Base-by-base conservation (phyloP, 1,139 yeast genomes). In the Yamadazyma taylorii region DNA sequence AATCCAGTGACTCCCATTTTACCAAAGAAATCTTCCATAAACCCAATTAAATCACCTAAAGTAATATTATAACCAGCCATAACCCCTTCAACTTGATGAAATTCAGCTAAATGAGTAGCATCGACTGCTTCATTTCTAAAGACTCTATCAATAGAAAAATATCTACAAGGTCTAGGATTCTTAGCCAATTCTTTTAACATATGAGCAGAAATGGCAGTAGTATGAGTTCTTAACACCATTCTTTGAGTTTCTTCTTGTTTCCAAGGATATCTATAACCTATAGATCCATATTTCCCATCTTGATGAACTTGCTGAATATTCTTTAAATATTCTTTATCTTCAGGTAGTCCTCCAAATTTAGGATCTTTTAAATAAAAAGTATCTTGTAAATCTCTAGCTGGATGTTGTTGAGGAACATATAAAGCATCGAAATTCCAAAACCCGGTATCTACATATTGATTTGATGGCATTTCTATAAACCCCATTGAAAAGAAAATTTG, bases 91-190 rank as follows among this genome's bases (percentile, higher is more conserved):
- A 94, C 95, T 72, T 94, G 99, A 68, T 92, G 97, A 76, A 94
- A 94, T 71, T 94, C 99, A 19, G 98, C 98, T 67, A 94, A 79
- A 67, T 94, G 99, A n/a, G 99, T 94, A 38, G 97, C 98, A 62
- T 94, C 99, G 38, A 94, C 98, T 16, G 99, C 97, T 73, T 94
- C 99, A 62, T 94, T 94, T 73, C 99, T 87, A 85, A 94, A 94
- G 46, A 94, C 99, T 61, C 97, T 81, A 67, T 94, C 99, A 55
- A 94, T 94, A 37, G 96, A 87, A 73, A 94, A 94, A 60, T 88
- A 77, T 66, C 97, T 80, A 16, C 85, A 78, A 39, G 98, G 97
- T 56, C 81, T 82, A 41, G 97, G 97, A 62, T 89, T 85, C 50
- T 80, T 65, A 37, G 97, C 97, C 52, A 92, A 76, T 55, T 87